phyloP scores from a whole-genome alignment of 1,284 basidiomycete species.

The Ceratobasidium sp. region DNA sequence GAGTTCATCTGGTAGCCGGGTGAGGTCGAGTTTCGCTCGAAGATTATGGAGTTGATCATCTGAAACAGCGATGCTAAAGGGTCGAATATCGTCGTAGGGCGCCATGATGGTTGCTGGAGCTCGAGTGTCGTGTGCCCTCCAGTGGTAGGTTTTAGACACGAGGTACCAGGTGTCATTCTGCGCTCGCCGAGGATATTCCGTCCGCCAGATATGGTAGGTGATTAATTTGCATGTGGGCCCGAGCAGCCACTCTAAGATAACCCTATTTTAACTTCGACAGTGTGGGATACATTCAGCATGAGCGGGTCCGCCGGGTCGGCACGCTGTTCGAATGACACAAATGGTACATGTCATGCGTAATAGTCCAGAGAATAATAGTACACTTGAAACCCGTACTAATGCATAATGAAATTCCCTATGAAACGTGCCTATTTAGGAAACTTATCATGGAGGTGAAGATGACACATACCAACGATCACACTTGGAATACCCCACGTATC shows the following conservation, averaged over 20 bases:
- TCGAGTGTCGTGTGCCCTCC: too few species aligned
- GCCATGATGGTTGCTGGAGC: too few species aligned
- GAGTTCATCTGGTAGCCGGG: constrained; percentile 37
- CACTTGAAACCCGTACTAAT: constrained; percentile 48
- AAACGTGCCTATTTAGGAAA: neutral
- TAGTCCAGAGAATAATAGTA: constrained; percentile 10
- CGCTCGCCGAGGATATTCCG: too few species aligned
- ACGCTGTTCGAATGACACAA: too few species aligned
- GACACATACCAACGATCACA: constrained; percentile 76
- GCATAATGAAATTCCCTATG: constrained; percentile 72
- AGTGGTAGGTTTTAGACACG: too few species aligned
- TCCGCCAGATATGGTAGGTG: too few species aligned
- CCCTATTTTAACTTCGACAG: neutral
- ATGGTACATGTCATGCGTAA: too few species aligned
- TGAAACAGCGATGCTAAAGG: constrained; percentile 29
- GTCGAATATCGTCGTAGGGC: constrained; percentile 7
- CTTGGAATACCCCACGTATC: constrained; percentile 93
- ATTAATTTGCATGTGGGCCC: too few species aligned
- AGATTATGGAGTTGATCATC: constrained; percentile 32
- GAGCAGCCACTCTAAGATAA: too few species aligned
- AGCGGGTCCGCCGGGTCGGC: too few species aligned
- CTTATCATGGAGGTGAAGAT: neutral
- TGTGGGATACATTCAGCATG: neutral
- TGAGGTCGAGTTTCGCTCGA: constrained; percentile 8
- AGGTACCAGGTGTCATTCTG: too few species aligned